A percentile compares a stretch with the other conserved stretches of the same genome.
These are phyloP conservation scores for Nigrospora sphaerica DNA, from an alignment of 2,329 filamentous ascomycete species.

Conservation along the genomic window DNA sequence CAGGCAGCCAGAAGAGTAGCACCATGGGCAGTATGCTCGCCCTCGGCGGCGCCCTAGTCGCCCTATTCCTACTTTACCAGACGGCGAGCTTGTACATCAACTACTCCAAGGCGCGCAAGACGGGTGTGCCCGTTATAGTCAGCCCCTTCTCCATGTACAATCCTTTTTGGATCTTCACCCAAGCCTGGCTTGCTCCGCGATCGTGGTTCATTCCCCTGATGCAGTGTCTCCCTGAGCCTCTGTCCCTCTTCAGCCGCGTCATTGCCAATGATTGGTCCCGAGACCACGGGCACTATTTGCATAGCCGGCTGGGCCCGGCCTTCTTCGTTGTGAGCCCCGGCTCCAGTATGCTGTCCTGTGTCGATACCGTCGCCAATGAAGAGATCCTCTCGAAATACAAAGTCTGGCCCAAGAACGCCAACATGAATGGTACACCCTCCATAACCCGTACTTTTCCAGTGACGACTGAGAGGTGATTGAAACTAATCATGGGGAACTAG, in stretches of 20 bases:
- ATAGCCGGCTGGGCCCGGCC: background rate
- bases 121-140: background rate
- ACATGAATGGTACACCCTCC: too few relatives aligned
- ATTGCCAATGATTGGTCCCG: background rate
- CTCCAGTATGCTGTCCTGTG: background rate
- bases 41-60: background rate
- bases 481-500: too few relatives aligned
- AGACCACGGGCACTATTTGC: background rate
- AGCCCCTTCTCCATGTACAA: conserved; percentile 1
- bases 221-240: background rate
- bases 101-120: background rate
- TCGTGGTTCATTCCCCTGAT: background rate
- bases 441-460: too few relatives aligned
- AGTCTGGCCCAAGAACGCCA: background rate
- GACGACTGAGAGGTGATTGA: too few relatives aligned
- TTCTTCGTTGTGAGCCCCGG: conserved; percentile 1
- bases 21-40: background rate
- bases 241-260: background rate
- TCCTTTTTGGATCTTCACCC: background rate
- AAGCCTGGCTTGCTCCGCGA: background rate
- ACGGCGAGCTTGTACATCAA: background rate
- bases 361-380: background rate
- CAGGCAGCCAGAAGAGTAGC: background rate
- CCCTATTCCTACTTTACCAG: background rate
- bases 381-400: background rate